A percentile compares a stretch with the other conserved stretches of the same genome.
These are phyloP conservation scores for Mycosphaerella arachidis DNA, from an alignment of 2,329 filamentous ascomycete species.

Conservation along the genomic window DNA sequence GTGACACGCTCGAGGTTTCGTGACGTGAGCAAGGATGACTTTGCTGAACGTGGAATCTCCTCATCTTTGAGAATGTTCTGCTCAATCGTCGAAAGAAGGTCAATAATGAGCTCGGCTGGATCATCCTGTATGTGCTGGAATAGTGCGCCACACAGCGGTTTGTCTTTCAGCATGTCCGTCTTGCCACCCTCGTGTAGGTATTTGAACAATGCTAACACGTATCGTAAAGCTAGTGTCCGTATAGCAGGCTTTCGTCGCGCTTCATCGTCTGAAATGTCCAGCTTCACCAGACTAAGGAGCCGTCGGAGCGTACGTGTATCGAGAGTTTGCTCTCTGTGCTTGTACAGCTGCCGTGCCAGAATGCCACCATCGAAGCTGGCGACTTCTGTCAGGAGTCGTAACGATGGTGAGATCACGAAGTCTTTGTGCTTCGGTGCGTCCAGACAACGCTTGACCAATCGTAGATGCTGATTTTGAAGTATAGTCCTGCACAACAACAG, in stretches of 20 bases:
- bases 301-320: slow-evolving; percentile 65
- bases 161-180: slow-evolving; percentile 74
- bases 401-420: slow-evolving; percentile 79
- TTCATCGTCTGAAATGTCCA: slow-evolving; percentile 54
- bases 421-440: slow-evolving; percentile 78
- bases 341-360: slow-evolving; percentile 71
- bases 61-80: slow-evolving; percentile 69
- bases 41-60: slow-evolving; percentile 66
- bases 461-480: slow-evolving; percentile 73
- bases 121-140: slow-evolving; percentile 76
- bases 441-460: slow-evolving; percentile 73
- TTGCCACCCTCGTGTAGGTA: slow-evolving; percentile 74
- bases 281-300: slow-evolving; percentile 68
- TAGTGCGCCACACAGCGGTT: slow-evolving; percentile 62
- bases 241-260: slow-evolving; percentile 65
- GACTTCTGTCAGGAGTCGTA: slow-evolving; percentile 82
- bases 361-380: slow-evolving; percentile 79
- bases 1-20: slow-evolving; percentile 39
- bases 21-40: slow-evolving; percentile 46
- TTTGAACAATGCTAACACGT: slow-evolving; percentile 73
- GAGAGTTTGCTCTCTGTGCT: slow-evolving; percentile 68
- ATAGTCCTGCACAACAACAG: slow-evolving; percentile 75
- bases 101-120: slow-evolving; percentile 66
- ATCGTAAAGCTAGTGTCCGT: slow-evolving; percentile 75
- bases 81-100: slow-evolving; percentile 68